Evolutionary conservation across 148 eudicot species (phyloP).

Genomic region (Fagopyrum esculentum): DNA sequence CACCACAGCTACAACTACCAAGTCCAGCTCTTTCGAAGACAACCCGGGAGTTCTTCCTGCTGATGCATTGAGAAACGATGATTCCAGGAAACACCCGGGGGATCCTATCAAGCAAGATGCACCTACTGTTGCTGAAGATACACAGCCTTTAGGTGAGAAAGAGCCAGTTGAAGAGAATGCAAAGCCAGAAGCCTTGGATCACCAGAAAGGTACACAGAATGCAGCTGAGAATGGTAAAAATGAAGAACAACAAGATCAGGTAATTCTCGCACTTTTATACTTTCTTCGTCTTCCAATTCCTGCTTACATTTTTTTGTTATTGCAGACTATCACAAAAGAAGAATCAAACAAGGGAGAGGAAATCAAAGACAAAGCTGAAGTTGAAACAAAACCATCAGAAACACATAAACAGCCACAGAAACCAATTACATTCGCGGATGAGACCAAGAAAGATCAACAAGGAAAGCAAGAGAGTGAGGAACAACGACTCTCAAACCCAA

Average conservation of each 20-base stretch:
- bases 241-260: neutral
- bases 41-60: slow-evolving; percentile 57
- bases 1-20: neutral
- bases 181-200: neutral
- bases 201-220: neutral
- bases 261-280: neutral
- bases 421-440: slow-evolving; percentile 23
- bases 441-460: slow-evolving; percentile 27
- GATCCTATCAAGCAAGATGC: slow-evolving; percentile 6
- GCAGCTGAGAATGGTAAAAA: neutral
- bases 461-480: slow-evolving; percentile 30
- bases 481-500: neutral
- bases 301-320: neutral
- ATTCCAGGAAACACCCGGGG: neutral
- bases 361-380: neutral
- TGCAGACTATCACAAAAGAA: neutral
- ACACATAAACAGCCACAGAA: slow-evolving; percentile 7
- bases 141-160: slow-evolving; percentile 23
- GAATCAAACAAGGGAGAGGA: neutral
- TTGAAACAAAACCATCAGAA: too few species aligned
- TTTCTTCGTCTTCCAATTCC: neutral
- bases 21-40: slow-evolving; percentile 34
- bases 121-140: neutral
- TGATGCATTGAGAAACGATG: slow-evolving; percentile 35
- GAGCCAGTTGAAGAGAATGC: slow-evolving; percentile 28